A percentile compares a stretch with the other conserved stretches of the same genome.
Evolutionary conservation across 2,329 filamentous ascomycete genomes (phyloP).

Genomic region (Paecilomyces dactylethromorphus): DNA sequence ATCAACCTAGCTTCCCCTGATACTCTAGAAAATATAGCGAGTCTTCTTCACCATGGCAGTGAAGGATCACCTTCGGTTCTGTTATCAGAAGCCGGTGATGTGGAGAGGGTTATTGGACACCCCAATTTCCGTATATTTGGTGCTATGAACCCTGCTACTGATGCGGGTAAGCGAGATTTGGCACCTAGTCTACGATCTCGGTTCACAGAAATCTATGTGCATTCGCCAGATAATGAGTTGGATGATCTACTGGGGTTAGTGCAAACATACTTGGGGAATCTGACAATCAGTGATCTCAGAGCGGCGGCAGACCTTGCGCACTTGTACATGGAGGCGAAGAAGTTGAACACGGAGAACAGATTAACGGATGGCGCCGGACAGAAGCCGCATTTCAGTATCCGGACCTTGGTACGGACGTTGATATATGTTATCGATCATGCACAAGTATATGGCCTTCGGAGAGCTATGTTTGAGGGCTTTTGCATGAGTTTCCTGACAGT

Average conservation of each 20-base stretch:
- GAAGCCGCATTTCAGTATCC: constrained; percentile 91
- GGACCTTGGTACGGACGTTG: constrained; percentile 84
- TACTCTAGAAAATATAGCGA: constrained; percentile 87
- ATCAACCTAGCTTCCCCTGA: constrained; percentile 95
- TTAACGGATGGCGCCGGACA: constrained; percentile 94
- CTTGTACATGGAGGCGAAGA: constrained; percentile 83
- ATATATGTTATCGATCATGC: constrained; percentile 82
- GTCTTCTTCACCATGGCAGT: constrained; percentile 69
- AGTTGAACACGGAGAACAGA: constrained; percentile 69
- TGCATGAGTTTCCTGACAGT: constrained; percentile 97
- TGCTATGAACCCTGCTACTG: constrained; percentile 98
- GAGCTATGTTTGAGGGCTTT: constrained; percentile 90
- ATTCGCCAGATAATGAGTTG: constrained; percentile 78
- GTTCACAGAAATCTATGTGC: constrained; percentile 93
- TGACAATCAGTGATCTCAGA: constrained; percentile 64
- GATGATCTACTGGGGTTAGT: constrained; percentile 86
- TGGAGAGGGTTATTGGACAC: constrained; percentile 83
- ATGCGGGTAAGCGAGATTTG: constrained; percentile 92
- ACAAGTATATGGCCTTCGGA: constrained; percentile 73
- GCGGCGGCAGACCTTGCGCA: constrained; percentile 74
- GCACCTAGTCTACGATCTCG: constrained; percentile 81
- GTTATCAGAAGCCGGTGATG: constrained; percentile 86
- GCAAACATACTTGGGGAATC: constrained; percentile 73
- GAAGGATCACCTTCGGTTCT: constrained; percentile 72
- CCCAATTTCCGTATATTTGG: constrained; percentile 93